Conservation (phyloP, 2,329 filamentous ascomycete genomes). For the Ceratocystis variospora region DNA sequence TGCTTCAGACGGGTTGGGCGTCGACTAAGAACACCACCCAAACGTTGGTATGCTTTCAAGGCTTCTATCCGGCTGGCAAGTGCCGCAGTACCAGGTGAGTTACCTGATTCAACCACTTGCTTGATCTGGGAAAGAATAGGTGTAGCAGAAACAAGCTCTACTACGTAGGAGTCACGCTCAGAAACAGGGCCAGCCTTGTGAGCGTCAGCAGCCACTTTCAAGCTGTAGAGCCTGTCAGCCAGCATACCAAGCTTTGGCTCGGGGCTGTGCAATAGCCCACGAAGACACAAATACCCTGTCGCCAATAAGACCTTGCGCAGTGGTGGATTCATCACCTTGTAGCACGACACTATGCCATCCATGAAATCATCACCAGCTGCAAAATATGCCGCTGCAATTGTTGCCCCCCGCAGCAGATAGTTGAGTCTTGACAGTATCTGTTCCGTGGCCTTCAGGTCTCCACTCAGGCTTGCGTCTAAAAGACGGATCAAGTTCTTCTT, state of each 20-base stretch:
- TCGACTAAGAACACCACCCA: background rate
- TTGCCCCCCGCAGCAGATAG: conserved; percentile 48
- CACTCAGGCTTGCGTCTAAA: conserved; percentile 47
- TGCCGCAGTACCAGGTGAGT: conserved; percentile 33
- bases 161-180: conserved; percentile 58
- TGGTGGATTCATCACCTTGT: conserved; percentile 47
- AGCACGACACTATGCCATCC: conserved; percentile 57
- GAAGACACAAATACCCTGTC: conserved; percentile 60
- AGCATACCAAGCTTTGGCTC: conserved; percentile 60
- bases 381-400: conserved; percentile 46
- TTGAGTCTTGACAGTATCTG: conserved; percentile 44
- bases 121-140: conserved; percentile 53
- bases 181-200: conserved; percentile 43
- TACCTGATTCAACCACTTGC: conserved; percentile 35
- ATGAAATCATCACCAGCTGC: conserved; percentile 79
- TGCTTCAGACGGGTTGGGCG: background rate
- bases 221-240: conserved; percentile 67
- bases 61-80: background rate
- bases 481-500: conserved; percentile 49
- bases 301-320: conserved; percentile 56
- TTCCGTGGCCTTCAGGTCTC: conserved; percentile 38
- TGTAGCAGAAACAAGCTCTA: conserved; percentile 68
- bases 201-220: conserved; percentile 57
- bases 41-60: background rate
- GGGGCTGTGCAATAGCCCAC: conserved; percentile 52